Evolutionary conservation across 1,139 yeast species (phyloP).

Genomic region (Yamadazyma triangularis): DNA sequence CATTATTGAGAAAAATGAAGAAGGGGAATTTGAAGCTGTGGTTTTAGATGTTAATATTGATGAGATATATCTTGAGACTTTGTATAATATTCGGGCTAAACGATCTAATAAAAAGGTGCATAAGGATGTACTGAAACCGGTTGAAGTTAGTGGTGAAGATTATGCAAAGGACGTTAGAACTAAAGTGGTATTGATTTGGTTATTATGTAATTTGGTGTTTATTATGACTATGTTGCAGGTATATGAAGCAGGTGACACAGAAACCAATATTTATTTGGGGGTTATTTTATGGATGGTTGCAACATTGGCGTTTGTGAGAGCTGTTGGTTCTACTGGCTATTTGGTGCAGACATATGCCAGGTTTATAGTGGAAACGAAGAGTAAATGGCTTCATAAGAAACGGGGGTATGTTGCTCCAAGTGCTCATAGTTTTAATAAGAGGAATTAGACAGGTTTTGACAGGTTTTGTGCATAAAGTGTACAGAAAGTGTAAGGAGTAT

Average conservation of each 20-base stretch:
- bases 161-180: constrained; percentile 94
- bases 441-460: too few species aligned
- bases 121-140: constrained; percentile 41
- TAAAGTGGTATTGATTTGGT: constrained; percentile 89
- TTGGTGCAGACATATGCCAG: constrained; percentile 42
- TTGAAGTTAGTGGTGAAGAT: constrained; percentile 63
- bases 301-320: constrained; percentile 71
- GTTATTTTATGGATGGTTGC: constrained; percentile 92
- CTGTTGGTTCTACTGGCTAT: constrained; percentile 69
- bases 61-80: constrained; percentile 74
- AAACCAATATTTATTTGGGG: constrained; percentile 65
- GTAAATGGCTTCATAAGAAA: constrained; percentile 40
- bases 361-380: constrained; percentile 36
- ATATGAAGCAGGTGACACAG: constrained; percentile 57
- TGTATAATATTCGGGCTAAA: constrained; percentile 69
- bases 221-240: constrained; percentile 86
- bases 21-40: constrained; percentile 79
- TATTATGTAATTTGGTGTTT: constrained; percentile 71
- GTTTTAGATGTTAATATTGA: constrained; percentile 89
- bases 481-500: too few species aligned
- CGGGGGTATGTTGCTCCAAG: constrained; percentile 36
- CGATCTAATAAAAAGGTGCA: constrained; percentile 55
- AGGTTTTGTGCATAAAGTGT: too few species aligned
- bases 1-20: constrained; percentile 43
- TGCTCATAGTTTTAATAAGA: constrained; percentile 22